Evolutionary conservation across 345 rosid genomes (phyloP), one percentile per base, ranked within the genome.

Genomic region (Murraya koenigii): DNA sequence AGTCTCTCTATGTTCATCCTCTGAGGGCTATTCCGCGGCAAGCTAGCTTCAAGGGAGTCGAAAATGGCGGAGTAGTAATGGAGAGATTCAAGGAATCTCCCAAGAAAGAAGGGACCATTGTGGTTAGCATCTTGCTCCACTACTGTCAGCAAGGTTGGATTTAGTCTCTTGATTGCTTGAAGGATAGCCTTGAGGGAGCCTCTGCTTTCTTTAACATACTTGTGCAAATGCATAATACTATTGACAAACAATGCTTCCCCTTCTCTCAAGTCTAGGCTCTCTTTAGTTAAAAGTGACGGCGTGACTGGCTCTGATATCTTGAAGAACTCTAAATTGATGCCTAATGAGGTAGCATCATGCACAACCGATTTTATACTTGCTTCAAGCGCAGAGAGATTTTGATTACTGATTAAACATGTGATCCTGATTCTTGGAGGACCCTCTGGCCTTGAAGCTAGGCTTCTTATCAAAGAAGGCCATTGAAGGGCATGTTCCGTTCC

Each of bases 51-150:
- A 0, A 90, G 90, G 5, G 92, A 89, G 67, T 90, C 91, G 3
- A 90, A 90, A 60, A 90, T 82, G 35, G 92, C 91, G 0, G 94
- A 89, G 68, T 85, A 90, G 78, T 89, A 89, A 39, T 90, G 91
- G 58, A 90, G 94, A 30, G 94, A 87, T 76, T 90, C 94, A n/a
- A 87, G 87, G 71, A 89, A 90, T 56, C 90, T 82, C 35, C 94
- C 92, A 2, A 89, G 91, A 62, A 90, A 90, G 85, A 90, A 89
- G 0, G 91, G 92, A 6, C 94, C 91, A 54, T 89, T 89, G 72
- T 90, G 94, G 82, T 85, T 90, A 6, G 92, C 91, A 66, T 90
- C 94, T 80, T 89, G 94, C 67, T 90, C 94, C 73, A 88, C 84
- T 56, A 87, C 83, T 0, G 90, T 90, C 10, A 90, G 71, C 77